These are phyloP conservation scores for Symbiotaphrina buchneri DNA, from an alignment of 495 filamentous ascomycete species.

Conservation along the genomic window DNA sequence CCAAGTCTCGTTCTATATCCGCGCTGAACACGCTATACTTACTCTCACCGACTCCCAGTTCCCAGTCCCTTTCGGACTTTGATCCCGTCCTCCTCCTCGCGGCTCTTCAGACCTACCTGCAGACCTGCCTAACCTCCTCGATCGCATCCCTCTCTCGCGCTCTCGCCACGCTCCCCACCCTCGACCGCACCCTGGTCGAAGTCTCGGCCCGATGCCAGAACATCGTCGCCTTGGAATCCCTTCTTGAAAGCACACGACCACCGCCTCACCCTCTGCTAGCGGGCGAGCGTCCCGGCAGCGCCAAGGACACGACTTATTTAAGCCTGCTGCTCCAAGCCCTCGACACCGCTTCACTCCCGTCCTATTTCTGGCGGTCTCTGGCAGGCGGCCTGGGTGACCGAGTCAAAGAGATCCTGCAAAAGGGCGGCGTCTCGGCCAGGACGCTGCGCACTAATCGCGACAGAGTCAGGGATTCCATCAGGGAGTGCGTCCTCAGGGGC, in stretches of 20 bases:
- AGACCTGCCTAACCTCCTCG: slow-evolving; percentile 49
- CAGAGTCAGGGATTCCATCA: slow-evolving; percentile 49
- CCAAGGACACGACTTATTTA: slow-evolving; percentile 38
- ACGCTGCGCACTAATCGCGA: slow-evolving; percentile 58
- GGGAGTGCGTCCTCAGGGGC: slow-evolving; percentile 64
- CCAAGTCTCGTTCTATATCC: slow-evolving; percentile 44
- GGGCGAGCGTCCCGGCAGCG: slow-evolving; percentile 1
- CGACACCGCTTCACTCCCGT: slow-evolving; percentile 69
- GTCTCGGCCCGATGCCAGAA: slow-evolving; percentile 74
- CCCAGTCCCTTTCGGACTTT: slow-evolving; percentile 14
- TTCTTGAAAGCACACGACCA: slow-evolving; percentile 42
- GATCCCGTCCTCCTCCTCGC: slow-evolving; percentile 50
- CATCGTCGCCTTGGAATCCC: slow-evolving; percentile 61
- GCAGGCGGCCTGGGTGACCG: slow-evolving; percentile 54
- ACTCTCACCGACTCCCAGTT: slow-evolving; percentile 35
- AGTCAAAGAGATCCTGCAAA: slow-evolving; percentile 59
- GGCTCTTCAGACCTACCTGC: slow-evolving; percentile 60
- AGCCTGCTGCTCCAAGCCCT: slow-evolving; percentile 51
- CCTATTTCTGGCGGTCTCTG: slow-evolving; percentile 78
- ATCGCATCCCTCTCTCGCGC: slow-evolving; percentile 46
- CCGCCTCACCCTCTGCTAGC: slow-evolving; percentile 39
- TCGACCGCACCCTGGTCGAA: slow-evolving; percentile 66
- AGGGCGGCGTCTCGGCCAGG: slow-evolving; percentile 65
- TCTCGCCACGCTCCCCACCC: slow-evolving; percentile 54
- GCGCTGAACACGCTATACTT: slow-evolving; percentile 63